Percentiles rank a stretch among this genome's conserved stretches.
Conservation (phyloP, 2,329 filamentous ascomycete species). For the Paecilomyces variotii region DNA sequence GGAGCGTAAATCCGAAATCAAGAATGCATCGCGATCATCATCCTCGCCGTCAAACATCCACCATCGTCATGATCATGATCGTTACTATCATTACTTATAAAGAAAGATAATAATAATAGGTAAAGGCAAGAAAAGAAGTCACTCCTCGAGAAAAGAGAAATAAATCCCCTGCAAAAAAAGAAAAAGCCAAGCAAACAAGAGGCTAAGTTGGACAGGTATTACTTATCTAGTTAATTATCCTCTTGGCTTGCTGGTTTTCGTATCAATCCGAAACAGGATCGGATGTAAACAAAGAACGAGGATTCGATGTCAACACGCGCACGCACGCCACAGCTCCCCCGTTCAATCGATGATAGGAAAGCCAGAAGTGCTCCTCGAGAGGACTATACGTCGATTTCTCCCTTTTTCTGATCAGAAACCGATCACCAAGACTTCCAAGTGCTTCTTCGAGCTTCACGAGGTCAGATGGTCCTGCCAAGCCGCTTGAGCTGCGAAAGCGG, state of each 20-base stretch:
- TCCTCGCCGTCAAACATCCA: no score
- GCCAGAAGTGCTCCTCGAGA: neutral
- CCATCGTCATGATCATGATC: no score
- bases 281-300: neutral
- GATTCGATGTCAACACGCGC: neutral
- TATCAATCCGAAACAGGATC: neutral
- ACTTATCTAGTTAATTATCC: no score
- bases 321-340: neutral
- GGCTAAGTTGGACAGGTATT: no score
- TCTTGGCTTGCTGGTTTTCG: neutral
- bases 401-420: neutral
- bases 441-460: neutral
- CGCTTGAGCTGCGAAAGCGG: neutral
- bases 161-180: no score
- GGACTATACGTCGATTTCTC: neutral
- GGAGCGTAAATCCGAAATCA: no score
- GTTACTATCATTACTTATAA: no score
- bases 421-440: neutral
- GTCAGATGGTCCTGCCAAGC: neutral
- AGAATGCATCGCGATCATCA: no score
- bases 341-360: neutral
- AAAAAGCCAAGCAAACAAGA: no score
- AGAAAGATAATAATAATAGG: no score
- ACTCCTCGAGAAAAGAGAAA: no score
- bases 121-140: no score